A percentile compares a stretch with the other conserved stretches of the same genome.
These are phyloP conservation scores for Hirsutella thompsonii DNA, from an alignment of 2,329 filamentous ascomycete genomes.

Conservation along the genomic window DNA sequence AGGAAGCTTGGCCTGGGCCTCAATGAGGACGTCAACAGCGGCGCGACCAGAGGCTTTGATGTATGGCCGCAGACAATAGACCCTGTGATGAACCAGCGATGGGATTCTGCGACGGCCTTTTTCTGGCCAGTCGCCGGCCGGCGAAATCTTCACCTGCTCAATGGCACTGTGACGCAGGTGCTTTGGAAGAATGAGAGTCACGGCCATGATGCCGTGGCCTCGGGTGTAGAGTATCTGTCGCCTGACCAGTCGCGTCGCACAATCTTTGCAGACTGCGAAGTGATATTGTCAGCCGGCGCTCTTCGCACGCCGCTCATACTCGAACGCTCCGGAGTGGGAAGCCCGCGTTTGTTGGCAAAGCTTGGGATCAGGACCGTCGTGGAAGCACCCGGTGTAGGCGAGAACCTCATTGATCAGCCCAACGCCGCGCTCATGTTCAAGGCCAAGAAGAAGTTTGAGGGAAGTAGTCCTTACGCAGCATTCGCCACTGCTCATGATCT, in stretches of 20 bases:
- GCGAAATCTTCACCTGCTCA: conserved; percentile 25
- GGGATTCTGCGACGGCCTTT: conserved; percentile 28
- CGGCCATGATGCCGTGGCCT: conserved; percentile 10
- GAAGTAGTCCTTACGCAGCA: conserved; percentile 18
- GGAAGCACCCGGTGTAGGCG: conserved; percentile 36
- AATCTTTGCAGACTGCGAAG: conserved; percentile 29
- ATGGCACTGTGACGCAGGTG: conserved; percentile 21
- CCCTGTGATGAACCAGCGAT: conserved; percentile 19
- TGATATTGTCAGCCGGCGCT: conserved; percentile 34
- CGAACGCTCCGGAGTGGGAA: conserved; percentile 39
- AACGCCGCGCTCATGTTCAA: conserved; percentile 13
- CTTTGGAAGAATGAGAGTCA: conserved; percentile 11
- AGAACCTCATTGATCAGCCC: conserved; percentile 39
- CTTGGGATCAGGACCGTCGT: conserved; percentile 29
- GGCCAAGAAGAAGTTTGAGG: conserved; percentile 7
- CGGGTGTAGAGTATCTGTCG: conserved; percentile 22
- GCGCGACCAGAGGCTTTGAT: conserved; percentile 22
- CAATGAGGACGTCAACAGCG: conserved; percentile 25
- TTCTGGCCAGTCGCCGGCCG: conserved; percentile 21
- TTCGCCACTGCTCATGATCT: conserved; percentile 21
- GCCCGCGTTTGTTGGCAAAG: conserved; percentile 23
- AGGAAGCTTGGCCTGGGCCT: conserved; percentile 15
- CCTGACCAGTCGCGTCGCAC: conserved; percentile 19
- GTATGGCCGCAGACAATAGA: conserved; percentile 27
- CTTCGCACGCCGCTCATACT: conserved; percentile 39